These are phyloP conservation scores for Juncus effusus DNA, from an alignment of 176 grass and related monocot species.

Conservation along the genomic window DNA sequence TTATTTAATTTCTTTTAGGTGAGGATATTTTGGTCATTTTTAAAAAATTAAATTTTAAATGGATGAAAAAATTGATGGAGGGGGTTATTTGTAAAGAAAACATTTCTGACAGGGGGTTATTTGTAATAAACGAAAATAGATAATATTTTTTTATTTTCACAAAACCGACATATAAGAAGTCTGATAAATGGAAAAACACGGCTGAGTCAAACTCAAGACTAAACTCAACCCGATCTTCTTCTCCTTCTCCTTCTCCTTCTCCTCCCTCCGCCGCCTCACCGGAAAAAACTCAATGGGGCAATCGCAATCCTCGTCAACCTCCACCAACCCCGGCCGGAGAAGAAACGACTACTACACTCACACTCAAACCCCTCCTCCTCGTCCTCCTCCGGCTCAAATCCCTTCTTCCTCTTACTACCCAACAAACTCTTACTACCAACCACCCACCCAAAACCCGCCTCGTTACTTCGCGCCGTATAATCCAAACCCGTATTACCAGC, in stretches of 20 bases:
- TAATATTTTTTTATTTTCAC: too few relatives aligned
- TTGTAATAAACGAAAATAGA: too few relatives aligned
- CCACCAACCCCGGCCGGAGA: slow-evolving; percentile 24
- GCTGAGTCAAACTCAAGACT: not conserved
- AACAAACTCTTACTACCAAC: slow-evolving; percentile 4
- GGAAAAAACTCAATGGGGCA: slow-evolving; percentile 35
- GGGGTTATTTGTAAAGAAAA: too few relatives aligned
- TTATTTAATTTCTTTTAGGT: too few relatives aligned
- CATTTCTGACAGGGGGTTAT: too few relatives aligned
- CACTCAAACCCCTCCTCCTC: not conserved
- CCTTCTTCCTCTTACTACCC: slow-evolving; percentile 19
- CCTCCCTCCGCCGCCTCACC: not conserved
- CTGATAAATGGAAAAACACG: too few relatives aligned
- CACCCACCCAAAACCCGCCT: slow-evolving; percentile 6
- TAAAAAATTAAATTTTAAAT: too few relatives aligned
- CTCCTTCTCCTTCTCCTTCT: not conserved
- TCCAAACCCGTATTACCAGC: slow-evolving; percentile 1
- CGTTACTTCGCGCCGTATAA: slow-evolving; percentile 37
- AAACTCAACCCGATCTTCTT: not conserved
- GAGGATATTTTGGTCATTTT: too few relatives aligned
- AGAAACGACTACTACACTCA: slow-evolving; percentile 47
- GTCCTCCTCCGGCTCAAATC: not conserved
- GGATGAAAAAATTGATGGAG: too few relatives aligned
- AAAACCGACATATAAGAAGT: too few relatives aligned
- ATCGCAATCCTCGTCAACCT: slow-evolving; percentile 15